Conservation (phyloP, 2,329 filamentous ascomycete genomes). For the Dactylellina cionopaga region DNA sequence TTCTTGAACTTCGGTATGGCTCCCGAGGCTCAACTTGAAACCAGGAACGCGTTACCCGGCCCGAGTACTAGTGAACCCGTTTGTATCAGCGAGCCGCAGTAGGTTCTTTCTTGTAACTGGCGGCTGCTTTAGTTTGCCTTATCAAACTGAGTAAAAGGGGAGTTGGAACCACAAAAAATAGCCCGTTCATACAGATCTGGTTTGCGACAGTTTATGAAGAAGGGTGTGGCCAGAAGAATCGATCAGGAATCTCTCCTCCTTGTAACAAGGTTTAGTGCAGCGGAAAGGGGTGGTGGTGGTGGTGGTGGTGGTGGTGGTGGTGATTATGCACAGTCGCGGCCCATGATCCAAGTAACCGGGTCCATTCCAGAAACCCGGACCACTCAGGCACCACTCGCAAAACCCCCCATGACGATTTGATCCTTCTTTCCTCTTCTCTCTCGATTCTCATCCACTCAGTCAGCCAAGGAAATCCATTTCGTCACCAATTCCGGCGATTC, state of each 20-base stretch:
- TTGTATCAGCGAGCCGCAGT: not conserved
- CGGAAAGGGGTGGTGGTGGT: slow-evolving; percentile 30
- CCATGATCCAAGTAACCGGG: slow-evolving; percentile 53
- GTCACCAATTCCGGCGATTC: slow-evolving; percentile 14
- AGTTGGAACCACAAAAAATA: no score
- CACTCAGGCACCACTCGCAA: slow-evolving; percentile 38
- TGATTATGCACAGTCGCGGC: slow-evolving; percentile 43
- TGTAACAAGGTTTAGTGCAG: slow-evolving; percentile 21
- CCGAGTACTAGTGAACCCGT: no score
- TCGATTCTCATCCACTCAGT: slow-evolving; percentile 1
- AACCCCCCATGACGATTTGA: slow-evolving; percentile 8
- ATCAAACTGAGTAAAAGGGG: no score
- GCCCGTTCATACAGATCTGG: no score
- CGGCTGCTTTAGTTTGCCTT: slow-evolving; percentile 16
- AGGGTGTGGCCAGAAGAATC: no score
- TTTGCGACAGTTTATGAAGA: no score
- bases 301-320: slow-evolving; percentile 4
- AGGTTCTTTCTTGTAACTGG: not conserved
- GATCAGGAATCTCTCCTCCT: no score
- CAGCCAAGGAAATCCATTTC: slow-evolving; percentile 9
- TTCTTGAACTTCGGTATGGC: slow-evolving; percentile 5
- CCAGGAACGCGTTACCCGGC: slow-evolving; percentile 25
- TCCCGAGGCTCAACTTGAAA: slow-evolving; percentile 30
- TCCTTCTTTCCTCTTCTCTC: slow-evolving; percentile 20
- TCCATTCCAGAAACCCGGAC: slow-evolving; percentile 52